Conservation (phyloP, 2,329 filamentous ascomycete genomes). For the Penicillium sp. region DNA sequence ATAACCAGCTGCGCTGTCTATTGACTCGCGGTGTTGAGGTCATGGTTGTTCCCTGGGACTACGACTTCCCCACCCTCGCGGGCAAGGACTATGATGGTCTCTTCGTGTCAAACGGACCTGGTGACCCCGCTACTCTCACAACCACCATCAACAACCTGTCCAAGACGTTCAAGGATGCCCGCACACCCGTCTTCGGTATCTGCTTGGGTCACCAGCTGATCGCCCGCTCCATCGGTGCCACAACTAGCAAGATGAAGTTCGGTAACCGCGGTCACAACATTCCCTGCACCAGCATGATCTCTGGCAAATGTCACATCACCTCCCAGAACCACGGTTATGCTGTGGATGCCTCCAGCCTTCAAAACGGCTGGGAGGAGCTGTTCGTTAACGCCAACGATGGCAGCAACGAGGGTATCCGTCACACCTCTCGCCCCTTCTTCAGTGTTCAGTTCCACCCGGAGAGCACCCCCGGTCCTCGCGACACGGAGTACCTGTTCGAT, state of each 20-base stretch:
- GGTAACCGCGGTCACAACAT: slow-evolving; percentile 99
- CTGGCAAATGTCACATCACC: slow-evolving; percentile 97
- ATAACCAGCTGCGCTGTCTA: slow-evolving; percentile 94
- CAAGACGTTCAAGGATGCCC: slow-evolving; percentile 74
- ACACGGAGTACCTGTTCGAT: slow-evolving; percentile 96
- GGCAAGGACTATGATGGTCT: slow-evolving; percentile 91
- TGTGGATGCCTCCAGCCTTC: slow-evolving; percentile 78
- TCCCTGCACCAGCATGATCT: slow-evolving; percentile 92
- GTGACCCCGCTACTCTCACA: slow-evolving; percentile 86
- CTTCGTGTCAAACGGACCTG: slow-evolving; percentile 97
- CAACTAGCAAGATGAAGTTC: slow-evolving; percentile 96
- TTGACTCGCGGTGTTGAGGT: slow-evolving; percentile 91
- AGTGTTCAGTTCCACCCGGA: slow-evolving; percentile 99
- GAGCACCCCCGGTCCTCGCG: slow-evolving; percentile 90
- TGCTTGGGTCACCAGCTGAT: slow-evolving; percentile 94
- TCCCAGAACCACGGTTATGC: slow-evolving; percentile 98
- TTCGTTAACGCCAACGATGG: slow-evolving; percentile 98
- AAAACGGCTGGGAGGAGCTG: slow-evolving; percentile 84
- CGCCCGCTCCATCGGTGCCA: slow-evolving; percentile 82
- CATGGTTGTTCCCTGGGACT: slow-evolving; percentile 93
- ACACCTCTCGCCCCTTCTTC: slow-evolving; percentile 85
- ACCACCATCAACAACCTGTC: slow-evolving; percentile 78
- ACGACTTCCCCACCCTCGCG: slow-evolving; percentile 78
- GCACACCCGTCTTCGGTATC: slow-evolving; percentile 91
- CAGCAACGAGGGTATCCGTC: slow-evolving; percentile 97